A percentile compares a stretch with the other conserved stretches of the same genome.
These are phyloP conservation scores for Cruciata laevipes DNA, from an alignment of 257 asterid genomes.

Conservation along the genomic window DNA sequence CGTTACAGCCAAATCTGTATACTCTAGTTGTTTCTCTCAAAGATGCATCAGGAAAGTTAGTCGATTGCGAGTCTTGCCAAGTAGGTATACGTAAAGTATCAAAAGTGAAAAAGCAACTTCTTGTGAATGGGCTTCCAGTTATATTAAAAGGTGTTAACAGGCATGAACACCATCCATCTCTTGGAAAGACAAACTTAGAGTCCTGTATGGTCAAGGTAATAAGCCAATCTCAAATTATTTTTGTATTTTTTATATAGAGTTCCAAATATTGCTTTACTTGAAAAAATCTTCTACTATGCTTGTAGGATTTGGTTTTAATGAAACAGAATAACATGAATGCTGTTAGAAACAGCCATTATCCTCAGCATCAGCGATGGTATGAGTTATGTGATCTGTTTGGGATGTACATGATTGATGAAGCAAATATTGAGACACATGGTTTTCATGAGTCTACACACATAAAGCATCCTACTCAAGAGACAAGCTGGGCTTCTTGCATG, in stretches of 20 bases:
- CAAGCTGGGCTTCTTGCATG: constrained; percentile 86
- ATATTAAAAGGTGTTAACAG: constrained; percentile 93
- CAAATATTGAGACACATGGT: constrained; percentile 97
- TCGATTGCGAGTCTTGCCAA: constrained; percentile 94
- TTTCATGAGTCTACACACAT: constrained; percentile 57
- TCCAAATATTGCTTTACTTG: not conserved
- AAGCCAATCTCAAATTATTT: constrained; percentile 5
- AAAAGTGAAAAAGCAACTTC: constrained; percentile 82
- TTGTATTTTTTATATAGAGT: not conserved
- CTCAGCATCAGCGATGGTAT: constrained; percentile 94
- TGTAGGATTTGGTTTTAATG: constrained; percentile 88
- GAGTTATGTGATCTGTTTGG: constrained; percentile 97
- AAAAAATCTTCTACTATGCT: constrained; percentile 1
- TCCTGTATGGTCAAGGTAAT: constrained; percentile 94
- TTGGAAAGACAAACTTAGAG: constrained; percentile 93
- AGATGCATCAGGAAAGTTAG: constrained; percentile 62
- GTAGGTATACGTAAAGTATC: constrained; percentile 77
- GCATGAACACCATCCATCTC: constrained; percentile 97
- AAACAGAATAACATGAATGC: constrained; percentile 91
- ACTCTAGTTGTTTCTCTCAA: constrained; percentile 84
- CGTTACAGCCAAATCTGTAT: constrained; percentile 83
- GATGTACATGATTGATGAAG: constrained; percentile 98
- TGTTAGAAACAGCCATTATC: constrained; percentile 95
- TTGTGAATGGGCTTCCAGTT: constrained; percentile 88
- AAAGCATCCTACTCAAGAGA: constrained; percentile 76